Evolutionary conservation across 345 rosid genomes (phyloP), one percentile per base, ranked within the genome.

Genomic region (Salix exigua): DNA sequence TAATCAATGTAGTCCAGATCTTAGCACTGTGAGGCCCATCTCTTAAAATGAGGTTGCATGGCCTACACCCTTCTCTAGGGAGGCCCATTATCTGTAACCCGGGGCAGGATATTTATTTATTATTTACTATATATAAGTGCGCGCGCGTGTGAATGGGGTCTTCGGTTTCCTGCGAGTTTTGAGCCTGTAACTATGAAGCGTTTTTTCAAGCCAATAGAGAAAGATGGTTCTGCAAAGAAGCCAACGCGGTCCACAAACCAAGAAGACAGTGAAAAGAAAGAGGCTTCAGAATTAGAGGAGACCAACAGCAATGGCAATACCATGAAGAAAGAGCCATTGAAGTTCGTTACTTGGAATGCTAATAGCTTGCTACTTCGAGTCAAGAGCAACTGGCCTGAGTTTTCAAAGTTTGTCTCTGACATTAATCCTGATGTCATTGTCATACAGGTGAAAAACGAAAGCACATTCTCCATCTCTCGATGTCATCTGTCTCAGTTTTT

Each of bases 301-400:
- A 82, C 74, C 55, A 35, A 74, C 42, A n/a, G 31, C 76, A 63
- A 44, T 66, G 5, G 7, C 6, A 28, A 40, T 12, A 28, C 23
- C 42, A 81, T 72, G 70, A 87, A 62, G 78, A 88, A 75, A 48
- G 93, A 92, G 79, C 97, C 97, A 5, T 73, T 86, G 60, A 96
- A 90, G 90, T 93, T 96, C 77, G 1, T 96, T 26, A 91, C 97
- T 0, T 93, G 99, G 99, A 96, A 96, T 72, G 98, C 98, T 12
- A 93, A 96, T 71, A 93, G 99, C 85, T 87, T 96, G 28, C 94
- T 96, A 78, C 93, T 92, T 80, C 98, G 98, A 2, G 99, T 82
- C 78, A 96, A 93, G 83, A 92, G 84, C 85, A 83, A 96, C 86
- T 92, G 97, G 99, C 83, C 93, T 2, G 89, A 88, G 66, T 88